phyloP scores from a whole-genome alignment of 2,329 filamentous ascomycete genomes.

The Aspergillus sp. region DNA sequence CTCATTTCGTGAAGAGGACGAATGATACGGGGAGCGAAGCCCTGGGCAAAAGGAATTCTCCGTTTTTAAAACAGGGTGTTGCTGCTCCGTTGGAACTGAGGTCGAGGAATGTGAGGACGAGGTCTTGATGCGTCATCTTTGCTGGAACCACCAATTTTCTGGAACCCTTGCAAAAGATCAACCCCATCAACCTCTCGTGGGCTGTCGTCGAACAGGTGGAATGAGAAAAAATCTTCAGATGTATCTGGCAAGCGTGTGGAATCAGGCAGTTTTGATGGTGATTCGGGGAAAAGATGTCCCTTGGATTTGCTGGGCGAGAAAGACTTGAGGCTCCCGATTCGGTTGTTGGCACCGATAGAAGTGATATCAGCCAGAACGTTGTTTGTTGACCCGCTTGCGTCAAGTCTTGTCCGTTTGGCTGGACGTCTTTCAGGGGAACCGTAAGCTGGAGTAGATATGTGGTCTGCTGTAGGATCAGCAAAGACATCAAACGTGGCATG shows the following conservation, averaged over 20 bases:
- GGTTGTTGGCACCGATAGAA: constrained; percentile 41
- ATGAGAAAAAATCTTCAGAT: constrained; percentile 53
- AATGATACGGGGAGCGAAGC: neutral
- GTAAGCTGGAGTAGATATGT: constrained; percentile 43
- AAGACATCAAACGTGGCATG: constrained; percentile 62
- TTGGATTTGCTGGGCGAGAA: constrained; percentile 43
- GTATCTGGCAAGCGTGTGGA: constrained; percentile 37
- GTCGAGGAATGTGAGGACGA: constrained; percentile 35
- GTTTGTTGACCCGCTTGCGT: constrained; percentile 54
- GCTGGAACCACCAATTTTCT: constrained; percentile 49
- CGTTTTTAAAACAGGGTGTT: constrained; percentile 39
- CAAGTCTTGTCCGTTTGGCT: constrained; percentile 55
- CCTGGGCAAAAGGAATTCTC: neutral
- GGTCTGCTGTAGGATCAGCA: constrained; percentile 45
- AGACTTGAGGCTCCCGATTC: constrained; percentile 35
- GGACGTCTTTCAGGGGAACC: constrained; percentile 62
- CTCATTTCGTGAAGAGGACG: neutral
- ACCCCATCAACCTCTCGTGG: constrained; percentile 50
- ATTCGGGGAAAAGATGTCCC: constrained; percentile 42
- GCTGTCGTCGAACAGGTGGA: constrained; percentile 52
- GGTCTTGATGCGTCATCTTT: constrained; percentile 40
- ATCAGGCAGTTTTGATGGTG: constrained; percentile 44
- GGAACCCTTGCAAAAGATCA: constrained; percentile 53
- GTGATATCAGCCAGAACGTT: constrained; percentile 56
- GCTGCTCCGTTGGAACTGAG: constrained; percentile 38